Conservation (phyloP, 108 stramenopile genomes). For the Seminavis robusta region DNA sequence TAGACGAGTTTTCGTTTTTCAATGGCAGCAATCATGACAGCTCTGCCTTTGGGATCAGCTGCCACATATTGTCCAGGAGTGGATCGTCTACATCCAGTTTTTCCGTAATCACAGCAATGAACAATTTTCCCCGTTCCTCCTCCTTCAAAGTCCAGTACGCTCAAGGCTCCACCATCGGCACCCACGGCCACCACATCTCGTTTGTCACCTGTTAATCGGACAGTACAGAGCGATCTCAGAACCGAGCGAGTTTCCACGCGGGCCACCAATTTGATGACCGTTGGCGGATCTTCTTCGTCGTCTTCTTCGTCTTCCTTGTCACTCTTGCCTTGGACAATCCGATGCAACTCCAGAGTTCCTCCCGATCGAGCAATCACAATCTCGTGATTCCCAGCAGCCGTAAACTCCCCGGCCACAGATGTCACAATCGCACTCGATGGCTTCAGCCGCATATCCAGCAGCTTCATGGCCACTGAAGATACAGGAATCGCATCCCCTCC, state of each 20-base stretch:
- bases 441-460: slow-evolving; percentile 72
- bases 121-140: slow-evolving; percentile 15
- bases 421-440: slow-evolving; percentile 56
- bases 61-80: slow-evolving; percentile 97
- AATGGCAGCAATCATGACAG: slow-evolving; percentile 81
- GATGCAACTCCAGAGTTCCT: slow-evolving; percentile 71
- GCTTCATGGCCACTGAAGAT: slow-evolving; percentile 54
- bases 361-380: slow-evolving; percentile 60
- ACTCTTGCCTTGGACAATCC: slow-evolving; percentile 21
- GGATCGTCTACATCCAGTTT: slow-evolving; percentile 86
- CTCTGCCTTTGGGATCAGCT: slow-evolving; percentile 92
- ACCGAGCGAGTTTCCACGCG: slow-evolving; percentile 70
- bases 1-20: slow-evolving; percentile 98
- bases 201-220: slow-evolving; percentile 82
- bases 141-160: slow-evolving; percentile 77
- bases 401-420: slow-evolving; percentile 67
- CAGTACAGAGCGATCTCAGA: slow-evolving; percentile 61
- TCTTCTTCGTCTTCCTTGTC: slow-evolving; percentile 26
- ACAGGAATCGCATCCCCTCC: slow-evolving; percentile 27
- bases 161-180: slow-evolving; percentile 85
- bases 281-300: slow-evolving; percentile 48
- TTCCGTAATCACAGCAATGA: slow-evolving; percentile 54
- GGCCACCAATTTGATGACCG: slow-evolving; percentile 52
- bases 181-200: slow-evolving; percentile 90
- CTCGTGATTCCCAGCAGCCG: slow-evolving; percentile 40